A percentile compares a stretch with the other conserved stretches of the same genome.
Conservation (phyloP, 2,329 filamentous ascomycete species). For the Fusarium decemcellulare region DNA sequence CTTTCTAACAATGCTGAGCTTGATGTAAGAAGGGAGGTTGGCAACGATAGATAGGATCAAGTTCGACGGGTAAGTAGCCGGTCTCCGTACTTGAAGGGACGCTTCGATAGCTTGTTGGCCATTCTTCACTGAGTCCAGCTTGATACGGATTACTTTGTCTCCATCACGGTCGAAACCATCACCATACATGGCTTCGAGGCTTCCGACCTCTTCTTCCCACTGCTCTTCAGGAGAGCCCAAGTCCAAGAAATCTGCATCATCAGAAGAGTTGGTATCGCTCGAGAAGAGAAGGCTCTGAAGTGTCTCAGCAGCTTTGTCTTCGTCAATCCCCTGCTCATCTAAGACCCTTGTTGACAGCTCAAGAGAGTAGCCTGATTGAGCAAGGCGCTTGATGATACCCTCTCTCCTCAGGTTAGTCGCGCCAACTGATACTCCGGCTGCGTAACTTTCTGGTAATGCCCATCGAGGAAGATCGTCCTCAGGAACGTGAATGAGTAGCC, state of each 20-base stretch:
- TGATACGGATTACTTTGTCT: conserved; percentile 77
- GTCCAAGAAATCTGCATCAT: conserved; percentile 59
- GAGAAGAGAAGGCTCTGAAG: conserved; percentile 72
- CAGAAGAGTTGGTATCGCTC: conserved; percentile 11
- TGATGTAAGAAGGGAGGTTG: conserved; percentile 90
- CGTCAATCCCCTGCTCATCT: conserved; percentile 78
- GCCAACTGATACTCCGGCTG: conserved; percentile 89
- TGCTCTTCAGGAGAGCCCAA: conserved; percentile 70
- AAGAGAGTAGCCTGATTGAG: conserved; percentile 85
- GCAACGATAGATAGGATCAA: conserved; percentile 79
- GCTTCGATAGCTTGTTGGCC: conserved; percentile 66
- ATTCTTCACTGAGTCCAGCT: conserved; percentile 70
- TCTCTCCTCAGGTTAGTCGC: conserved; percentile 86
- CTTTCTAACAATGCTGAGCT: conserved; percentile 87
- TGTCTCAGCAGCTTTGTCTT: conserved; percentile 82
- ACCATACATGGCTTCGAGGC: conserved; percentile 88
- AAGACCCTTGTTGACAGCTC: conserved; percentile 87
- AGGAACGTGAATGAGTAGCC: conserved; percentile 96
- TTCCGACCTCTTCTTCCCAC: conserved; percentile 90
- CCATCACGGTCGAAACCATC: conserved; percentile 76
- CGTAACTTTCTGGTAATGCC: conserved; percentile 93
- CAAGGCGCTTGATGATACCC: conserved; percentile 84
- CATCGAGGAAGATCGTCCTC: conserved; percentile 96
- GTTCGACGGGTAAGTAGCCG: conserved; percentile 79
- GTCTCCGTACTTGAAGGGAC: conserved; percentile 77